Evolutionary conservation across 139 green algal genomes (phyloP).

Genomic region (Asterochloris sp.): DNA sequence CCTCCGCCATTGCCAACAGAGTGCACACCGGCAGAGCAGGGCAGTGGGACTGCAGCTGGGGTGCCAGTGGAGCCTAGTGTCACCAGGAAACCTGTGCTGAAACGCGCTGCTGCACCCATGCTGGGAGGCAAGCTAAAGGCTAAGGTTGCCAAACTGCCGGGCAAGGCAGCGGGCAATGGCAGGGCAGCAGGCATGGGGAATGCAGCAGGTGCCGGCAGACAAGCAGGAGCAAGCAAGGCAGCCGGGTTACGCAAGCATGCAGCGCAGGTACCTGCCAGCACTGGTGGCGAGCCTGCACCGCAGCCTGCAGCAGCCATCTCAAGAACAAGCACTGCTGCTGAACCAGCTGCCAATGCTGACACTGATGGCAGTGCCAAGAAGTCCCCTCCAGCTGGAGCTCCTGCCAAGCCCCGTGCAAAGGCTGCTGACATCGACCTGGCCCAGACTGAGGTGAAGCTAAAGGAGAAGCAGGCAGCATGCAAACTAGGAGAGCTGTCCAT

Average conservation of each 20-base stretch:
- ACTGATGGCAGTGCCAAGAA: too few relatives aligned
- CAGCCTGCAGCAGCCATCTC: background rate
- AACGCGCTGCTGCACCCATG: background rate
- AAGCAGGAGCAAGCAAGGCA: background rate
- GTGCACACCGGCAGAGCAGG: background rate
- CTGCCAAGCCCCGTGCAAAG: conserved; percentile 1
- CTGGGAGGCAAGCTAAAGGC: background rate
- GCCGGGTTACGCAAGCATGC: background rate
- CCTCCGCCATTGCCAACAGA: background rate
- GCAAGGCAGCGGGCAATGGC: background rate
- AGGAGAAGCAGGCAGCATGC: conserved; percentile 19
- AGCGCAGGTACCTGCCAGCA: background rate
- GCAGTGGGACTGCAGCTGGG: background rate
- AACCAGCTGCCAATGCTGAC: background rate
- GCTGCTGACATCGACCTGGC: conserved; percentile 11
- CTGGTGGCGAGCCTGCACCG: background rate
- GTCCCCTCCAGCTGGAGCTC: background rate
- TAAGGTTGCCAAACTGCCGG: background rate
- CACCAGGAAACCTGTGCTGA: background rate
- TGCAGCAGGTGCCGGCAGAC: background rate
- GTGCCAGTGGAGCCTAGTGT: background rate
- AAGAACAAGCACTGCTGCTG: background rate
- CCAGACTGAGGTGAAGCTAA: conserved; percentile 20
- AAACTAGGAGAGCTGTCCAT: conserved; percentile 44
- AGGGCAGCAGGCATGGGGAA: background rate